phyloP scores from a whole-genome alignment of 139 green algal species.

The Raphidocelis subcapitata region DNA sequence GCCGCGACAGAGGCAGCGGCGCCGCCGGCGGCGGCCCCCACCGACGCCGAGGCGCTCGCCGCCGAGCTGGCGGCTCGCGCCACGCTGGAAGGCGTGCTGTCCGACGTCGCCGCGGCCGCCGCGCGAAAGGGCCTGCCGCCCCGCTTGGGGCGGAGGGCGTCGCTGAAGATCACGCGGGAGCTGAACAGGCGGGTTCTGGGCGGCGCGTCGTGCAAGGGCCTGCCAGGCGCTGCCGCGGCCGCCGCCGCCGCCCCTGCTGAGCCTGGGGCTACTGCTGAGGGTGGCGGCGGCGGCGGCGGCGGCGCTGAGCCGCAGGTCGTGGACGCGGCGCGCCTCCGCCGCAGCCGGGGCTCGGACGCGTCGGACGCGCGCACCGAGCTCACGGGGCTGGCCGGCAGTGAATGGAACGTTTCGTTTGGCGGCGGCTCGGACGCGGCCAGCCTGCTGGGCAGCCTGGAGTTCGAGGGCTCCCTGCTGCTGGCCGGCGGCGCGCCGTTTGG shows the following conservation, averaged over 20 bases:
- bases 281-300: too few species aligned
- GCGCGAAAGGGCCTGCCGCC: slow-evolving; percentile 7
- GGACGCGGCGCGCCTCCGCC: too few species aligned
- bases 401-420: neutral
- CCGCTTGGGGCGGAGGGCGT: slow-evolving; percentile 6
- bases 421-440: slow-evolving; percentile 21
- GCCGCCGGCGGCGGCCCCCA: too few species aligned
- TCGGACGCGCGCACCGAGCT: too few species aligned
- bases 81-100: slow-evolving; percentile 13
- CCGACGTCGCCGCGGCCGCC: neutral
- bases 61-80: slow-evolving; percentile 6
- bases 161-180: slow-evolving; percentile 21
- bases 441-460: slow-evolving; percentile 4
- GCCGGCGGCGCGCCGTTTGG: neutral
- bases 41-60: too few species aligned
- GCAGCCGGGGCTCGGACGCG: too few species aligned
- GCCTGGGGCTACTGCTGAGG: too few species aligned
- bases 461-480: neutral
- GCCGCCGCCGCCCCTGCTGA: too few species aligned
- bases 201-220: slow-evolving; percentile 2
- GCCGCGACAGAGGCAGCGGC: too few species aligned
- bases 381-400: neutral
- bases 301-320: too few species aligned
- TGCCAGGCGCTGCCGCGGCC: too few species aligned
- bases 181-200: slow-evolving; percentile 20